Conservation (phyloP, 352 stramenopile species). For the Globisporangium nagaii region DNA sequence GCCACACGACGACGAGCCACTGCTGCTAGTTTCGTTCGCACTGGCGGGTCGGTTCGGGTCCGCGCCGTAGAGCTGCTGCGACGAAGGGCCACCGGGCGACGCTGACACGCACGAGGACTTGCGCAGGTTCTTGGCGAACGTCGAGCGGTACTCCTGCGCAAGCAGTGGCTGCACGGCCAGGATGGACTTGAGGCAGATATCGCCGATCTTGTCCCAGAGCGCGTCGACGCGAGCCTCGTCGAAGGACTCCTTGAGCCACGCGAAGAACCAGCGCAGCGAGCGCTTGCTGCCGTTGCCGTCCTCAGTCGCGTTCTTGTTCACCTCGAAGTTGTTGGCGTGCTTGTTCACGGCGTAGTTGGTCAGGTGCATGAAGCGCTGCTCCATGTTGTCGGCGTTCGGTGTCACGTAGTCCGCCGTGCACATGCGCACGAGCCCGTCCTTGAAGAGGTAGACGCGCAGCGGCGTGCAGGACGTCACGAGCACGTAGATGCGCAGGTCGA, state of each 20-base stretch:
- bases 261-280: constrained; percentile 90
- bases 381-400: constrained; percentile 80
- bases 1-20: neutral
- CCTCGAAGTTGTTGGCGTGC: constrained; percentile 80
- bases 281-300: constrained; percentile 82
- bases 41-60: constrained; percentile 4
- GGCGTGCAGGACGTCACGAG: constrained; percentile 83
- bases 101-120: constrained; percentile 36
- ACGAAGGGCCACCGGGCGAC: constrained; percentile 9
- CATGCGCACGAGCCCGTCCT: constrained; percentile 89
- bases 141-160: constrained; percentile 89
- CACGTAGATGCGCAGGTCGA: constrained; percentile 92
- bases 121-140: constrained; percentile 79
- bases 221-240: constrained; percentile 54
- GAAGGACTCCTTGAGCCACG: constrained; percentile 76
- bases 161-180: constrained; percentile 91
- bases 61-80: neutral
- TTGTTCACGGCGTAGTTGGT: constrained; percentile 94
- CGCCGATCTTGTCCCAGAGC: constrained; percentile 91
- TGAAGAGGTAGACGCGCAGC: constrained; percentile 88
- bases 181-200: constrained; percentile 93
- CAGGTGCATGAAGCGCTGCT: constrained; percentile 88
- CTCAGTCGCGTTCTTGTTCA: constrained; percentile 56
- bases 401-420: constrained; percentile 85
- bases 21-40: constrained; percentile 9